Base-by-base conservation (phyloP, 179 eudicot species). In the Corrigiola litoralis region DNA sequence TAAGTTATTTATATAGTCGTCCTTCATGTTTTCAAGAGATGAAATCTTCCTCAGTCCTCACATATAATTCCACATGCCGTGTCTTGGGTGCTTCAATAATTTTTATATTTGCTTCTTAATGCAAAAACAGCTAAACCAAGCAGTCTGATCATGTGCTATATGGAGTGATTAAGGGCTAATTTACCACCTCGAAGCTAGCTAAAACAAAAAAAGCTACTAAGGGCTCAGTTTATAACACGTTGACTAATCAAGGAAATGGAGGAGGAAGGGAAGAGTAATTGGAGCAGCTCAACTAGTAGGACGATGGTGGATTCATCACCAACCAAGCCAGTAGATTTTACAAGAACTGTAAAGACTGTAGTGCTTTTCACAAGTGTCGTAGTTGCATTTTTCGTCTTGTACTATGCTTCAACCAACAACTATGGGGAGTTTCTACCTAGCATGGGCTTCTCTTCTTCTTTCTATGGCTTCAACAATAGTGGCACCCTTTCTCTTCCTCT, bases 151-250 rank as follows among this genome's bases (percentile, higher is more conserved):
- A 58, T 17, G 41, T 32, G 25, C 42, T 25, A 55, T 55, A 59
- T 38, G 63, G 63, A 59, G 63, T 59, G 49, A 59, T 59, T 59
- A 13, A 41, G 33, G 63, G 34, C 2, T 59, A 24, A 6, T 59
- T 59, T 23, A 25, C 25, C 48, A 38, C 48, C 24, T 32, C 42
- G n/a, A 54, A 54, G 59, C 59, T 14, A 54, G 13, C 59, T 36
- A 8, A 1, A 57, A 5, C 17, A 5, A 58, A 37, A 33, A 58
- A 36, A 36, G 29, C 38, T 36, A 36, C 46, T 18, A 21, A 33
- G n/a, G n/a, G 45, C 3, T 20, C 11, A 25, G 31, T 12, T 11
- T 58, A 58, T 57, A 58, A 36, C 23, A 20, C 23, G 17, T 9
- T 41, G 7, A 24, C 4, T n/a, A 54, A 55, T 28, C 20, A 42